phyloP scores from a whole-genome alignment of 768 basidiomycete species.

The Boletus tomentosulus region DNA sequence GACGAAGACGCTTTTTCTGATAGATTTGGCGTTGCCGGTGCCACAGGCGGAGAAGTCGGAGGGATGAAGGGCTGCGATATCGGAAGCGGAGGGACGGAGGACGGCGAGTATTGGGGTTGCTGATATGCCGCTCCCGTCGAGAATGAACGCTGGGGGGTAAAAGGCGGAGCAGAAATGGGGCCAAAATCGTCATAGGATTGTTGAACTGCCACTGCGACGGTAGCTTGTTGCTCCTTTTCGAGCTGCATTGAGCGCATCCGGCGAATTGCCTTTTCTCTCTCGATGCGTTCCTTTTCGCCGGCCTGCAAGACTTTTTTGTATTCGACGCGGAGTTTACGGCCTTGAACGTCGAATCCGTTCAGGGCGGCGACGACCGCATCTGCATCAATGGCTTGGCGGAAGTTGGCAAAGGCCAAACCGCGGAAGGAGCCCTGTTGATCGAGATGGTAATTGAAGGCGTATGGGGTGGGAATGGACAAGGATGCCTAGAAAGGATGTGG shows the following conservation, averaged over 20 bases:
- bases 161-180: constrained; percentile 48
- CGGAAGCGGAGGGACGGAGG: constrained; percentile 39
- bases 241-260: constrained; percentile 97
- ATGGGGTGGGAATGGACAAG: constrained; percentile 90
- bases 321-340: constrained; percentile 95
- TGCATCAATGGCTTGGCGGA: constrained; percentile 85
- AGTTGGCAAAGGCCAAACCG: constrained; percentile 97
- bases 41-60: constrained; percentile 49
- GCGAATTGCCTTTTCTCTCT: constrained; percentile 96
- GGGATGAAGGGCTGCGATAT: constrained; percentile 40
- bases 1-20: constrained; percentile 60
- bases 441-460: constrained; percentile 99
- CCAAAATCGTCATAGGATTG: constrained; percentile 72
- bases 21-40: constrained; percentile 55
- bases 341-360: constrained; percentile 94
- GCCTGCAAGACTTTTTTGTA: constrained; percentile 99
- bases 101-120: constrained; percentile 63
- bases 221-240: constrained; percentile 68
- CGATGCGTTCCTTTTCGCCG: constrained; percentile 98
- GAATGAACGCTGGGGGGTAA: constrained; percentile 72
- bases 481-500: constrained; percentile 56
- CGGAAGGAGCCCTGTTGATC: constrained; percentile 96
- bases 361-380: constrained; percentile 94
- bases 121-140: constrained; percentile 59
- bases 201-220: constrained; percentile 22